Evolutionary conservation across 768 basidiomycete genomes (phyloP).

Genomic region (Hysterangium stoloniferum): DNA sequence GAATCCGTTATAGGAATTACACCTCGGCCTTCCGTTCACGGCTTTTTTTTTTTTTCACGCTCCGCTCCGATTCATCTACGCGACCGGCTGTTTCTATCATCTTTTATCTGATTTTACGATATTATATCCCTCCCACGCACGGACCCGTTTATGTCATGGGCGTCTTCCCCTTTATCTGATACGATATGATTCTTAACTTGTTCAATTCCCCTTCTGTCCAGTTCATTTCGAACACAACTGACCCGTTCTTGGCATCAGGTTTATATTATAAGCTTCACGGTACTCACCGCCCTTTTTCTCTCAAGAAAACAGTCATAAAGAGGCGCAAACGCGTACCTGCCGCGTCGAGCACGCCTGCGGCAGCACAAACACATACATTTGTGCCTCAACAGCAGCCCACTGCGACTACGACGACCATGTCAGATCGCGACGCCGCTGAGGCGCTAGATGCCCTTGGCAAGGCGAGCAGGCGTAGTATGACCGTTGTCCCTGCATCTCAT

Average conservation of each 20-base stretch:
- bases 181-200: constrained; percentile 26
- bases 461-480: constrained; percentile 11
- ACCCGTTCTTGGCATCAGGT: constrained; percentile 41
- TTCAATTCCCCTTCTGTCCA: constrained; percentile 9
- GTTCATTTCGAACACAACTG: constrained; percentile 12
- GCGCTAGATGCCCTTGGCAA: constrained; percentile 80
- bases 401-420: constrained; percentile 34
- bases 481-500: neutral
- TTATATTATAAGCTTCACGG: constrained; percentile 98
- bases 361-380: constrained; percentile 7
- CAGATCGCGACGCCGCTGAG: constrained; percentile 86
- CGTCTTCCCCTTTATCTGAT: constrained; percentile 22
- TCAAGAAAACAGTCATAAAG: constrained; percentile 99
- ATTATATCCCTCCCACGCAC: constrained; percentile 9
- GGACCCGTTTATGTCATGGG: neutral
- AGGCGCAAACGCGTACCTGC: constrained; percentile 95
- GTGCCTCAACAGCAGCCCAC: constrained; percentile 6
- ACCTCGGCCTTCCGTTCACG: constrained; percentile 3
- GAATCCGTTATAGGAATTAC: no score
- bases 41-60: neutral
- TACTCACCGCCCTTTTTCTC: constrained; percentile 91
- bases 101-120: constrained; percentile 11
- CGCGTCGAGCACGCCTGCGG: constrained; percentile 28
- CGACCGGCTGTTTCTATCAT: constrained; percentile 10
- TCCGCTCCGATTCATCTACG: constrained; percentile 12